Evolutionary conservation across 1,284 basidiomycete genomes (phyloP).

Genomic region (Phlebopus sp.): DNA sequence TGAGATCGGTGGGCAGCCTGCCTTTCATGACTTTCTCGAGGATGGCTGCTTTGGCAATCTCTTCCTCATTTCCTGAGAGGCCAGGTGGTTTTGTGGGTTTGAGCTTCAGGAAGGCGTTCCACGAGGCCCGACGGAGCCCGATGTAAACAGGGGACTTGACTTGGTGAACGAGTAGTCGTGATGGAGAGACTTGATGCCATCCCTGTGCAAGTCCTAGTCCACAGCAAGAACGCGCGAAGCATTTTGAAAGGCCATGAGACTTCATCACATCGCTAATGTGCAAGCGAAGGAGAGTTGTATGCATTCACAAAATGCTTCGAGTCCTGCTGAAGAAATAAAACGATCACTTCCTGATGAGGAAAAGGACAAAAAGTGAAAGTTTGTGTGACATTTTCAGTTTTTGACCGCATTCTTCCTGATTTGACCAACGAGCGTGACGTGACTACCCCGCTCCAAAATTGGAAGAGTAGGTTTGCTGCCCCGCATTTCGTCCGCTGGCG

Average conservation of each 20-base stretch:
- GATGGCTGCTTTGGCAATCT: constrained; percentile 65
- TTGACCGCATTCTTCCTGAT: constrained; percentile 9
- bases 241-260: constrained; percentile 1
- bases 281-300: constrained; percentile 10
- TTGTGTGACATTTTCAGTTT: neutral
- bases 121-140: constrained; percentile 19
- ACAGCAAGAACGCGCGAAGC: neutral
- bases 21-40: constrained; percentile 80
- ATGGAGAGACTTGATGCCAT: neutral
- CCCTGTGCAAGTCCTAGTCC: neutral
- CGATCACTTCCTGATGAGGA: constrained; percentile 2
- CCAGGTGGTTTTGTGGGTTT: constrained; percentile 20
- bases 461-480: constrained; percentile 13
- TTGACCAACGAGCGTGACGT: constrained; percentile 14
- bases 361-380: constrained; percentile 24
- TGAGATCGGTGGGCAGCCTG: constrained; percentile 74
- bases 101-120: constrained; percentile 25
- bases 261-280: constrained; percentile 29
- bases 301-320: constrained; percentile 16
- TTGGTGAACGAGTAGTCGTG: neutral
- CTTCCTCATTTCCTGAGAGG: constrained; percentile 55
- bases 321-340: neutral
- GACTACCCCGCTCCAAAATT: constrained; percentile 15
- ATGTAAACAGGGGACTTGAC: constrained; percentile 1
- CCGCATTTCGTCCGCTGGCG: constrained; percentile 10